Evolutionary conservation across 2,329 filamentous ascomycete species (phyloP), one percentile per base, ranked within the genome.

Genomic region (Neodidymelliopsis sp.): DNA sequence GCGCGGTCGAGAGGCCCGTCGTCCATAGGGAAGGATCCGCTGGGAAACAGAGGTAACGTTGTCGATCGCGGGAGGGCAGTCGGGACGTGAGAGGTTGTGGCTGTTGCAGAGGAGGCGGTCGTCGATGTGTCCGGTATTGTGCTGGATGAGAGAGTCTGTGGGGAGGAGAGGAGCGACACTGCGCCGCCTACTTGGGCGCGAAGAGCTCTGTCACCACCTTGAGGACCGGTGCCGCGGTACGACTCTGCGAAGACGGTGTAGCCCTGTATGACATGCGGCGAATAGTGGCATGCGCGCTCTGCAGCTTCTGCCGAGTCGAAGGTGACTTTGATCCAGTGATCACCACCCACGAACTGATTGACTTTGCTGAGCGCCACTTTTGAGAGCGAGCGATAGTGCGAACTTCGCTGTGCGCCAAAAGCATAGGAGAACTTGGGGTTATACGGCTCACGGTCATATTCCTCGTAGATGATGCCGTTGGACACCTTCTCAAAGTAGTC

Each of bases 361-460:
- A 93, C 90, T 70, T 92, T 88, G 42, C 82, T 79, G 46, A 91
- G 84, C 63, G 95, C 90, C 27, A 88, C 86, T 13, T 82, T 75
- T 2, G 87, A 88, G 41, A 96, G 76, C 8, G 83, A 82, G 40
- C 83, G 81, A 49, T 85, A 84, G 36, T 87, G 85, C 7, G 88
- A 83, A 8, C 88, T 85, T 11, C 63, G 58, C 39, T 88, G 84
- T 62, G 91, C 87, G 55, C 90, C 83, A 59, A 92, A 84, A 1
- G 86, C 83, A 67, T 89, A 75, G n/a, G 76, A 88, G 77, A 88
- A 93, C 49, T 88, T 83, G 54, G 86, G 81, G 46, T 84, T 80
- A 2, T 90, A 89, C n/a, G 93, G 88, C 56, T 89, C 86, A 54
- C 93, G 86, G 7, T 91, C 85, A 73, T 97, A 97, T 74, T 97